Evolutionary conservation across 2,329 filamentous ascomycete genomes (phyloP), one percentile per base, ranked within the genome.

Genomic region (Daldinia sp.): DNA sequence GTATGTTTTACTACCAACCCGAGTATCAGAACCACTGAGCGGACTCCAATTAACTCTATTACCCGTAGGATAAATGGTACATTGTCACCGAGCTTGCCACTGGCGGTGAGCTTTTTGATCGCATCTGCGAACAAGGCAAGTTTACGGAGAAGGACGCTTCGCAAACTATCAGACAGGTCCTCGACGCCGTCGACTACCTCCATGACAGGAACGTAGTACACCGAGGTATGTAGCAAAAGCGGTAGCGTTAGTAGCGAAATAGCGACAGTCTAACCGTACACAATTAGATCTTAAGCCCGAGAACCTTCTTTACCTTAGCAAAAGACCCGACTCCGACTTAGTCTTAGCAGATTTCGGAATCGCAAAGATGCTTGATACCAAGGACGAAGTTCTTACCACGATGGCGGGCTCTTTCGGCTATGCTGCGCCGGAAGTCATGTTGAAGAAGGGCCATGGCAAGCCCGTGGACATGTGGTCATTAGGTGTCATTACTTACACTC

Each of bases 331-430:
- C 68, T 98, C 95, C 11, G 89, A 93, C 67, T 87, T 99, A 23
- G 94, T 99, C 7, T 85, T 99, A 61, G 95, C 95, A 59, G 95
- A 99, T 77, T 99, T 99, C 73, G 95, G 96, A 76, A 99, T 99
- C 75, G 95, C 95, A 54, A 99, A 99, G 82, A 97, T 96, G 86
- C 86, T 99, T 32, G 94, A 97, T 75, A 91, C 85, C 70, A 92
- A 94, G 70, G 89, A 94, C 68, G 94, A 96, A 73, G 92, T 97
- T 43, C 86, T 99, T 67, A 98, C 93, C 70, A 98, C 94, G 52
- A 99, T 99, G 95, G 95, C 95, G 41, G 95, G 95, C 41, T 98
- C 95, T 0, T 98, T 99, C 75, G 95, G 95, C 56, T 99, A 99
- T 74, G 95, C 95, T 17, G 95, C 95, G 1, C 95, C 95, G 7